Base-by-base conservation (phyloP, 208 protist genomes). In the Trichomonas tenax region DNA sequence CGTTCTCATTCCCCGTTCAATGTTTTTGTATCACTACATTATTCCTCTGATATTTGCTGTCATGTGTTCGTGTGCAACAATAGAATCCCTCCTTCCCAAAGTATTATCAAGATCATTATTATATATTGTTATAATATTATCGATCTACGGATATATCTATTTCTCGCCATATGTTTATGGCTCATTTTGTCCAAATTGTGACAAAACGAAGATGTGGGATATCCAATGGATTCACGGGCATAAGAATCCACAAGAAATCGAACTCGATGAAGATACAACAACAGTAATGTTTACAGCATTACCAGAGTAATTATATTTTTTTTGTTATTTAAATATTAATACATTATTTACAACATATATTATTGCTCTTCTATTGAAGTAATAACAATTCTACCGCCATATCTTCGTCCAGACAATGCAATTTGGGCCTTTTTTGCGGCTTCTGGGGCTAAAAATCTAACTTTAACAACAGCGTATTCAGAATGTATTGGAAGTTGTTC, bases 301-400 rank as follows among this genome's bases (percentile, higher is more conserved):
- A n/a, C 58, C 58, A 31, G 58, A 72, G 26, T 72, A 21, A 51
- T n/a, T n/a, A n/a, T n/a, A n/a, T n/a, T n/a, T n/a, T n/a, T n/a
- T n/a, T n/a, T n/a, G n/a, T n/a, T n/a, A n/a, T n/a, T n/a, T n/a
- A n/a, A n/a, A n/a, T n/a, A n/a, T n/a, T 51, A 51, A 51, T 15
- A 51, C 14, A 51, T 15, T 51, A 51, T 51, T 51, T 51, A 51
- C 46, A 51, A 51, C 46, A 51, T 15, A 51, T 14, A 31, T 72
- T n/a, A 72, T 72, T 72, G 2, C 4, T 8, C 58, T 72, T 72
- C 58, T n/a, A 72, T n/a, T n/a, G 58, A 72, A 31, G 86, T 93
- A 38, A 93, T 93, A 9, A 93, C 86, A 93, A 93, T 21, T 93
- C 86, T 93, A 36, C 86, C 86, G 48, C 23, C 86, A 38, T 93